These are phyloP conservation scores for Aspergillus ibericus DNA, from an alignment of 2,329 filamentous ascomycete genomes.

Conservation along the genomic window DNA sequence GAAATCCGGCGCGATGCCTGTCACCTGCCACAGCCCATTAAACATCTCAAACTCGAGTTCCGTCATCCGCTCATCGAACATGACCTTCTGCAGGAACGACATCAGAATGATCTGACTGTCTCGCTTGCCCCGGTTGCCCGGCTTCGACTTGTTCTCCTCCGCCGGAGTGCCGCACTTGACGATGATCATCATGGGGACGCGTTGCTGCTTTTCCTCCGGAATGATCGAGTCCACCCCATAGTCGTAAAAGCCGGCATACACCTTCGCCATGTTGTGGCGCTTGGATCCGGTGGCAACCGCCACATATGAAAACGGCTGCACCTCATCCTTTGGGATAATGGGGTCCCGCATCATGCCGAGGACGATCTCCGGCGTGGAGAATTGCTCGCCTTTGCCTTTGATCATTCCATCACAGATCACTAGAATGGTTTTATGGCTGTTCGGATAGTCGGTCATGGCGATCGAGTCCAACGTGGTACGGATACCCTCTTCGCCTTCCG, in stretches of 20 bases:
- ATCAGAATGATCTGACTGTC: slow-evolving; percentile 99
- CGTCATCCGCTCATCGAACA: slow-evolving; percentile 99
- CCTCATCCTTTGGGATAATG: slow-evolving; percentile 74
- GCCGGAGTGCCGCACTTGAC: slow-evolving; percentile 95
- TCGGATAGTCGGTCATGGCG: slow-evolving; percentile 96
- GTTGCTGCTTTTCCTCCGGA: slow-evolving; percentile 83
- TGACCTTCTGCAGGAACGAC: slow-evolving; percentile 99
- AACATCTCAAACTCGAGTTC: slow-evolving; percentile 99
- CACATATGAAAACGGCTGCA: slow-evolving; percentile 90
- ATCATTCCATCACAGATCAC: slow-evolving; percentile 97
- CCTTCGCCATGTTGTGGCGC: slow-evolving; percentile 99
- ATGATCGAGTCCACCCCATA: slow-evolving; percentile 81
- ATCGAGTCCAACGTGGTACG: slow-evolving; percentile 94
- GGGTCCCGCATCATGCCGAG: slow-evolving; percentile 94
- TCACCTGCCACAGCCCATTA: slow-evolving; percentile 98
- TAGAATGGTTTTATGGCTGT: slow-evolving; percentile 96
- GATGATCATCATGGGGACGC: slow-evolving; percentile 94
- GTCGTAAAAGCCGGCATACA: slow-evolving; percentile 97
- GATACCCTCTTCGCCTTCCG: slow-evolving; percentile 88
- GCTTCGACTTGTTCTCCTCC: slow-evolving; percentile 77
- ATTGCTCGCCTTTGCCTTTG: slow-evolving; percentile 85
- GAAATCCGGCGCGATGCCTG: slow-evolving; percentile 95
- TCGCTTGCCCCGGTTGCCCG: slow-evolving; percentile 96
- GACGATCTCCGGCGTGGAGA: slow-evolving; percentile 86
- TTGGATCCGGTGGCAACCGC: slow-evolving; percentile 94